phyloP scores from a whole-genome alignment of 2,329 filamentous ascomycete species.

The Penicillium sclerotigenum region DNA sequence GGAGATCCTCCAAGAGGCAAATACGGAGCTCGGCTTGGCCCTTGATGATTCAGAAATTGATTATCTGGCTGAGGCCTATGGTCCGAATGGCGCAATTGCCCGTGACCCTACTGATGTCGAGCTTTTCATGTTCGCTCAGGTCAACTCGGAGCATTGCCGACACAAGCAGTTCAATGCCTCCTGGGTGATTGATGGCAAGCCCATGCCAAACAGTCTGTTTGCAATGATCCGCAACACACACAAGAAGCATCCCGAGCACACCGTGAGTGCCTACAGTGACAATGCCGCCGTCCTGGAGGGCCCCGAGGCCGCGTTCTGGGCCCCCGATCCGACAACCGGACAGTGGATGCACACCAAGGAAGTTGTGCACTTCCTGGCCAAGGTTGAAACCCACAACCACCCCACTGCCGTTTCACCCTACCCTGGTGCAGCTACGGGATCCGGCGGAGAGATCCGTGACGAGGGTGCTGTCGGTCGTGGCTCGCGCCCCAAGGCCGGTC shows the following conservation, averaged over 20 bases:
- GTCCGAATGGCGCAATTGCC: constrained; percentile 57
- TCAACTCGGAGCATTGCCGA: constrained; percentile 92
- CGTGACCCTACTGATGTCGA: constrained; percentile 81
- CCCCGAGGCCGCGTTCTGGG: constrained; percentile 72
- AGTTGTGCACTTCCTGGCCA: constrained; percentile 79
- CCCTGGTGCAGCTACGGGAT: constrained; percentile 88
- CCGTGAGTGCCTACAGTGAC: constrained; percentile 95
- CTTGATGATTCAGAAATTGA: constrained; percentile 87
- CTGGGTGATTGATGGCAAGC: constrained; percentile 87
- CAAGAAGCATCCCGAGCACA: constrained; percentile 69
- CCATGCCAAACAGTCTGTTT: constrained; percentile 79
- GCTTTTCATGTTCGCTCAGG: constrained; percentile 98
- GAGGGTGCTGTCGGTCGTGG: constrained; percentile 92
- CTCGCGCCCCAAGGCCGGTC: constrained; percentile 86
- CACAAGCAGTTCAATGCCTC: constrained; percentile 94
- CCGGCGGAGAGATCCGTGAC: constrained; percentile 92
- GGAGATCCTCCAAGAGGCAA: constrained; percentile 74
- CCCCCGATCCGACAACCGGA: constrained; percentile 79
- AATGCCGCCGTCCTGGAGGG: constrained; percentile 91
- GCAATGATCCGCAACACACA: constrained; percentile 97
- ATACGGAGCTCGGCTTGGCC: constrained; percentile 77
- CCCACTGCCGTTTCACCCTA: constrained; percentile 94
- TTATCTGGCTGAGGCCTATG: constrained; percentile 84
- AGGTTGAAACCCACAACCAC: constrained; percentile 98
- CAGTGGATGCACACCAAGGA: constrained; percentile 87